Evolutionary conservation across 2,329 filamentous ascomycete genomes (phyloP).

Genomic region (Calcarisporium arbuscula): DNA sequence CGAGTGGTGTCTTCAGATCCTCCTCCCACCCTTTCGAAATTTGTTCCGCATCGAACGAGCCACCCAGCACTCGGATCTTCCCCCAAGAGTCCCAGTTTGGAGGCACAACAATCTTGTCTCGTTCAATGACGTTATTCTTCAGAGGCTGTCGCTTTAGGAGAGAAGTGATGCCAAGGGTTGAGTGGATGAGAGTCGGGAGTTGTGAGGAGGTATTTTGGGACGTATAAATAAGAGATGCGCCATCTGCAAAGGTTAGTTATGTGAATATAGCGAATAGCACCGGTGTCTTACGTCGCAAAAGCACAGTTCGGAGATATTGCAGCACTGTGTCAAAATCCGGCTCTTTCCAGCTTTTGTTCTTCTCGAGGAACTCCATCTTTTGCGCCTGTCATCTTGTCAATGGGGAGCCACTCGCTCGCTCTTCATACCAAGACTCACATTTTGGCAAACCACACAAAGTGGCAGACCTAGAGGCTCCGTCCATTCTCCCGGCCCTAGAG

Average conservation of each 20-base stretch:
- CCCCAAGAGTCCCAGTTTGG: slow-evolving; percentile 99
- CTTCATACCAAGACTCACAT: slow-evolving; percentile 62
- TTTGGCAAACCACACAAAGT: slow-evolving; percentile 92
- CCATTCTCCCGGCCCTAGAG: slow-evolving; percentile 85
- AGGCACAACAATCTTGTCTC: slow-evolving; percentile 89
- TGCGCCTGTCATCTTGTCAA: slow-evolving; percentile 53
- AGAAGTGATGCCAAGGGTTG: slow-evolving; percentile 79
- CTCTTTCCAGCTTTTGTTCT: slow-evolving; percentile 88
- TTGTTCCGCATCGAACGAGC: slow-evolving; percentile 86
- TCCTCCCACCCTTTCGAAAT: slow-evolving; percentile 80
- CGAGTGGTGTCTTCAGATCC: slow-evolving; percentile 59
- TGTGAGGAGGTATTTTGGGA: slow-evolving; percentile 70
- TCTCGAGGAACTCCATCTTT: slow-evolving; percentile 85
- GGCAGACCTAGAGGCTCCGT: slow-evolving; percentile 82
- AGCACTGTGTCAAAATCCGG: slow-evolving; percentile 94
- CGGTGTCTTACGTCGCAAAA: slow-evolving; percentile 67
- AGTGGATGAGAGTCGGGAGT: slow-evolving; percentile 74
- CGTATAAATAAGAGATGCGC: slow-evolving; percentile 79
- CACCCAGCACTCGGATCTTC: slow-evolving; percentile 87
- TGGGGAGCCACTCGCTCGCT: too few relatives aligned
- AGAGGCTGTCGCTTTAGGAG: slow-evolving; percentile 71
- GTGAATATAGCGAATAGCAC: slow-evolving; percentile 1
- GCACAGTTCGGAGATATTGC: slow-evolving; percentile 82
- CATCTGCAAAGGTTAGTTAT: slow-evolving; percentile 47
- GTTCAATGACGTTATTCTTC: slow-evolving; percentile 86